Evolutionary conservation across 768 basidiomycete genomes (phyloP).

Genomic region (Psilocybe cubensis): DNA sequence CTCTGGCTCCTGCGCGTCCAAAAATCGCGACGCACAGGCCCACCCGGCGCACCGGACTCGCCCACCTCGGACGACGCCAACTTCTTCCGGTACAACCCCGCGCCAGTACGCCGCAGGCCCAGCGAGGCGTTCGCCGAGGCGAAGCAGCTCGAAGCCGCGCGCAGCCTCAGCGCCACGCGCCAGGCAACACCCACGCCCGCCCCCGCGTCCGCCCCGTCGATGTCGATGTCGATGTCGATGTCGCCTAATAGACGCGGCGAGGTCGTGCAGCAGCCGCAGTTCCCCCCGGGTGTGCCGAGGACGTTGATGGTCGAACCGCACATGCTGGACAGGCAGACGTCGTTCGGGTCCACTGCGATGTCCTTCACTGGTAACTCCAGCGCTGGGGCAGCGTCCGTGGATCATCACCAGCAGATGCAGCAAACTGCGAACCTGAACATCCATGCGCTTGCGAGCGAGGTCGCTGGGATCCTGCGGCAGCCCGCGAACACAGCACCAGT

Average conservation of each 20-base stretch:
- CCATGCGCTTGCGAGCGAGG: constrained; percentile 21
- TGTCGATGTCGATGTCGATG: too few species aligned
- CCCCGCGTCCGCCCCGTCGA: background rate
- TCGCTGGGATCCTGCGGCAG: constrained; percentile 15
- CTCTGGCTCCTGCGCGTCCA: constrained; percentile 5
- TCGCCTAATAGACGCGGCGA: constrained; percentile 4
- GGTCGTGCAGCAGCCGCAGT: background rate
- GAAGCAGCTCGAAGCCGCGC: constrained; percentile 7
- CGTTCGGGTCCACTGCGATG: constrained; percentile 1
- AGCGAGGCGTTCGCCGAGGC: constrained; percentile 15
- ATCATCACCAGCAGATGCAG: background rate
- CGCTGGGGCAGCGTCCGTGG: too few species aligned
- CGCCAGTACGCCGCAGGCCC: constrained; percentile 2
- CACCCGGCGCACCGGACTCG: background rate
- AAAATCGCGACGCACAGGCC: too few species aligned
- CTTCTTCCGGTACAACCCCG: constrained; percentile 21
- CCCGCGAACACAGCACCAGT: background rate
- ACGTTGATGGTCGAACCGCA: background rate
- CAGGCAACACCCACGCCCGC: background rate
- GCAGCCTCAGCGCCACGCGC: background rate
- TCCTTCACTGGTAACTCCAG: too few species aligned
- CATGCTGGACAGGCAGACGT: constrained; percentile 6
- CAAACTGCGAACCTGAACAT: constrained; percentile 11
- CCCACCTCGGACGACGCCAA: constrained; percentile 9
- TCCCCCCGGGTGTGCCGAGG: constrained; percentile 5